Evolutionary conservation across 2,329 filamentous ascomycete species (phyloP).

Genomic region (Pseudogymnoascus sp.): DNA sequence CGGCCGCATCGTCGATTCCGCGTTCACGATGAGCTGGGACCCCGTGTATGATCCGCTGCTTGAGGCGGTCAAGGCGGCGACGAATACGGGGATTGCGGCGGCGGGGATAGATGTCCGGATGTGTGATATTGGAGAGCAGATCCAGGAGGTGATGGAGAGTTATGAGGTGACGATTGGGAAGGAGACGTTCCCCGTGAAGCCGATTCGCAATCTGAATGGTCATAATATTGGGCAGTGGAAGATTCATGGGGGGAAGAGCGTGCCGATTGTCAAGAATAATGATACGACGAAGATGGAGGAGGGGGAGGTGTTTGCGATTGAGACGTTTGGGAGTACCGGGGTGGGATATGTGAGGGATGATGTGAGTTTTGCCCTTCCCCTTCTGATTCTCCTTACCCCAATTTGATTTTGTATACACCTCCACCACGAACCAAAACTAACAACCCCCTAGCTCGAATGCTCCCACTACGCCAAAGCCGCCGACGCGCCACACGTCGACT

Average conservation of each 20-base stretch:
- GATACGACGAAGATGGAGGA: constrained; percentile 97
- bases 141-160: constrained; percentile 55
- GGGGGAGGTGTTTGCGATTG: constrained; percentile 88
- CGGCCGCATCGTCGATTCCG: constrained; percentile 62
- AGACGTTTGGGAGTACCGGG: constrained; percentile 91
- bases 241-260: constrained; percentile 88
- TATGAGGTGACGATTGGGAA: constrained; percentile 49
- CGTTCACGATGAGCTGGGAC: constrained; percentile 62
- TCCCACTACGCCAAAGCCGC: constrained; percentile 77
- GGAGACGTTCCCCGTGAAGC: constrained; percentile 45
- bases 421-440: constrained; percentile 12
- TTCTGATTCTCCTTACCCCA: too few relatives aligned
- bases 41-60: constrained; percentile 61
- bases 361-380: constrained; percentile 40
- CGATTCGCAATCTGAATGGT: constrained; percentile 45
- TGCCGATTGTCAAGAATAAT: constrained; percentile 83
- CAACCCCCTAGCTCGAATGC: constrained; percentile 53
- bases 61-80: constrained; percentile 58
- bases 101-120: constrained; percentile 89
- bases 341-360: constrained; percentile 83
- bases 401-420: too few relatives aligned
- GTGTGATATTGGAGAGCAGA: constrained; percentile 53
- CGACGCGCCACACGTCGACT: constrained; percentile 66
- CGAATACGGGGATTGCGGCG: constrained; percentile 72
- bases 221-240: constrained; percentile 84